Evolutionary conservation across 192 early-diverging fungal species (phyloP).

Genomic region (Neocallimastix lanati): DNA sequence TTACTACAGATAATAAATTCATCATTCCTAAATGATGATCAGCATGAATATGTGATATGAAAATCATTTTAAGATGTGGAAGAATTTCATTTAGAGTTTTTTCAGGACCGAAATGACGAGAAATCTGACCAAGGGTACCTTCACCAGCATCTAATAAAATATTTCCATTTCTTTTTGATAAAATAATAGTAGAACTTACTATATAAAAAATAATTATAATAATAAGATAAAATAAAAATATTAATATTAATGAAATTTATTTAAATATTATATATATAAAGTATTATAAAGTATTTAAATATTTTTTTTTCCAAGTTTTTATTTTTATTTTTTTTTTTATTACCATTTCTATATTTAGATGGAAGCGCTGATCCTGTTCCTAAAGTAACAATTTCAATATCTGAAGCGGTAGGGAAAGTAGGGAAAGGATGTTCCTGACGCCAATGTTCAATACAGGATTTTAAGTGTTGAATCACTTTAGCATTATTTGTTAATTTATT

Average conservation of each 20-base stretch:
- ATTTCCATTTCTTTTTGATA: not conserved
- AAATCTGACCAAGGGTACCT: not conserved
- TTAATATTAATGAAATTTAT: too few relatives aligned
- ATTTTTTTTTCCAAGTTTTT: not conserved
- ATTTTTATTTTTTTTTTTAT: not conserved
- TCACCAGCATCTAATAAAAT: not conserved
- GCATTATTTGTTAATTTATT: not conserved
- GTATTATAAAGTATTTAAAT: not conserved
- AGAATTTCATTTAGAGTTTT: not conserved
- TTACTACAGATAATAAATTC: conserved; percentile 15
- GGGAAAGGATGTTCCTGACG: not conserved
- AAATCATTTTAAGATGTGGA: not conserved
- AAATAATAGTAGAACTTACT: not conserved
- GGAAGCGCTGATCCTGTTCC: not conserved
- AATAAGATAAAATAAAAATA: too few relatives aligned
- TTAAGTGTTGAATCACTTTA: not conserved
- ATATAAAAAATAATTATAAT: not conserved
- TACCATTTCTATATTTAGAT: not conserved
- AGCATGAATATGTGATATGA: conserved; percentile 35
- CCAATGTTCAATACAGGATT: not conserved
- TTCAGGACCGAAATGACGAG: not conserved
- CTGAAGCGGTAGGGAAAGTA: not conserved
- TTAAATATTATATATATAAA: too few relatives aligned
- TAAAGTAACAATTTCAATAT: not conserved
- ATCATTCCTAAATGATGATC: conserved; percentile 89